Conservation (phyloP, 306 rosid genomes). For the Ochetophila trinervis region DNA sequence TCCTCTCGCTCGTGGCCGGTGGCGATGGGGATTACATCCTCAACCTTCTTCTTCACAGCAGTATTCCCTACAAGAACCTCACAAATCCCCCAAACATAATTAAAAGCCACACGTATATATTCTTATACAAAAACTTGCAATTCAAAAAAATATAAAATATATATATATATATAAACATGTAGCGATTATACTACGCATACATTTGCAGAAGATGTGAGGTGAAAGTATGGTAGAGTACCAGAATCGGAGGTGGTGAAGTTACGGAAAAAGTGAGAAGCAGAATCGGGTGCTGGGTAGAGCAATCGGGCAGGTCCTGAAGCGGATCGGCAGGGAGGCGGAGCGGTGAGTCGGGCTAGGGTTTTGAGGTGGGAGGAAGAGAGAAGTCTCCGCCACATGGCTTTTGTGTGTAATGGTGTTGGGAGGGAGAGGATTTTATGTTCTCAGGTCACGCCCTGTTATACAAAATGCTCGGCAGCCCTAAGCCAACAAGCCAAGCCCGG, state of each 20-base stretch:
- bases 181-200: neutral
- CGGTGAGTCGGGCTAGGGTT: constrained; percentile 45
- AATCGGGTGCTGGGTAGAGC: constrained; percentile 14
- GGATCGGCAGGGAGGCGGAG: constrained; percentile 46
- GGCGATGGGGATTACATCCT: constrained; percentile 85
- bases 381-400: constrained; percentile 69
- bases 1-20: constrained; percentile 98
- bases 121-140: too few species aligned
- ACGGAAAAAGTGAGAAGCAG: constrained; percentile 27
- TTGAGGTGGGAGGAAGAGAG: constrained; percentile 58
- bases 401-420: neutral
- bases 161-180: neutral
- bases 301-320: constrained; percentile 35
- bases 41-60: constrained; percentile 59
- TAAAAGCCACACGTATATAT: neutral
- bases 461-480: too few species aligned
- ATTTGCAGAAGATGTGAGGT: neutral
- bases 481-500: too few species aligned
- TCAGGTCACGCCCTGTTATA: constrained; percentile 25
- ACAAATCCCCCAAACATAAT: neutral
- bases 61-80: constrained; percentile 26
- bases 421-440: neutral
- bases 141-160: neutral
- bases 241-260: constrained; percentile 43
- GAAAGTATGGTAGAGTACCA: constrained; percentile 31